Evolutionary conservation across 2,329 filamentous ascomycete species (phyloP).

Genomic region (Plectosphaerella sp.): DNA sequence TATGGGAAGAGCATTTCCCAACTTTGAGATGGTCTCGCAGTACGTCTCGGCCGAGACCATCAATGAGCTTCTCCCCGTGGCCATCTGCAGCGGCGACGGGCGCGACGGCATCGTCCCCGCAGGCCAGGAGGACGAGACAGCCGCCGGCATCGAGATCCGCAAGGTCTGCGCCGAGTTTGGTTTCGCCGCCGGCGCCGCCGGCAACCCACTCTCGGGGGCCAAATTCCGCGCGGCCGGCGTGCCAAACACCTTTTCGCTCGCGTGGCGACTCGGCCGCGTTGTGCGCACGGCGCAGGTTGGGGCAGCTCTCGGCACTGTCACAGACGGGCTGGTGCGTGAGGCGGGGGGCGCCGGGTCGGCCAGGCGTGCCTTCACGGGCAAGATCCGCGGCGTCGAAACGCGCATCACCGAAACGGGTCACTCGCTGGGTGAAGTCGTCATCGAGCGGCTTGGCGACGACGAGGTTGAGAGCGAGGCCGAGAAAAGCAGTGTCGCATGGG

Average conservation of each 20-base stretch:
- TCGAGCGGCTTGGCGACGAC: constrained; percentile 30
- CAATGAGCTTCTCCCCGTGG: constrained; percentile 18
- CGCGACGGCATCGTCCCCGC: constrained; percentile 15
- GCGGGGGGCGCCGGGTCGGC: constrained; percentile 24
- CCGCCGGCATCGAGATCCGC: constrained; percentile 16
- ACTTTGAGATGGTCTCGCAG: constrained; percentile 21
- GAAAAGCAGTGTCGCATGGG: constrained; percentile 20
- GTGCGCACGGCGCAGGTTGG: constrained; percentile 39
- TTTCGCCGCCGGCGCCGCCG: constrained; percentile 28
- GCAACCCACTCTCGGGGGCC: constrained; percentile 23
- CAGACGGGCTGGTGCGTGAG: constrained; percentile 30
- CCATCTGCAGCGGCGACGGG: constrained; percentile 16
- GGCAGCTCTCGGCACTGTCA: constrained; percentile 35
- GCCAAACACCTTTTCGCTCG: constrained; percentile 29
- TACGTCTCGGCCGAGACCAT: constrained; percentile 22
- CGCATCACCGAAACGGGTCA: constrained; percentile 40
- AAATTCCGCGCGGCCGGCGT: constrained; percentile 26
- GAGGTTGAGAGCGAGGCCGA: constrained; percentile 22
- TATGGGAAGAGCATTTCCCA: constrained; percentile 17
- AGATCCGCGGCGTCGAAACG: constrained; percentile 24
- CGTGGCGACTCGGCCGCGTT: constrained; percentile 43
- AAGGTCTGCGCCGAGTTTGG: constrained; percentile 22
- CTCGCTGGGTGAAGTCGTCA: constrained; percentile 33
- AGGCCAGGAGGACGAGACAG: constrained; percentile 12
- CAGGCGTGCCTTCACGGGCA: constrained; percentile 18